phyloP scores from a whole-genome alignment of 2,329 filamentous ascomycete genomes.

The Akanthomyces lecanii region DNA sequence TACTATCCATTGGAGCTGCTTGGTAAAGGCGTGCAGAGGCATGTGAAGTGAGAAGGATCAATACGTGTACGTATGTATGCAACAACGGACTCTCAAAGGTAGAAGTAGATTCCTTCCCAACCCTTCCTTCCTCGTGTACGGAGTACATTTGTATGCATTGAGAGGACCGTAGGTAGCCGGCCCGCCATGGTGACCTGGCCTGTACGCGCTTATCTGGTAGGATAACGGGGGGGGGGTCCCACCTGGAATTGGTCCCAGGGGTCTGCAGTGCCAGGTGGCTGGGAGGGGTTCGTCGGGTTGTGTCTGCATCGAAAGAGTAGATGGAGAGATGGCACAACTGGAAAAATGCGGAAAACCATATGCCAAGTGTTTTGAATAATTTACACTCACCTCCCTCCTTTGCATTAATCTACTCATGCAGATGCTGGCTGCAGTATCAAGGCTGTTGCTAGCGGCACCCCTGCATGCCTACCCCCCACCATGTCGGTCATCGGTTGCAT shows the following conservation, averaged over 20 bases:
- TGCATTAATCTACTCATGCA: not conserved
- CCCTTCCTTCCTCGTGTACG: not conserved
- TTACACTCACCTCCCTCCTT: no score
- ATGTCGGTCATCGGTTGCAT: constrained; percentile 7
- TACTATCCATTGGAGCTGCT: not conserved
- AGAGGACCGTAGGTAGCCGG: no score
- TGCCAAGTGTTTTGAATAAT: not conserved
- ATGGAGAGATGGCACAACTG: no score
- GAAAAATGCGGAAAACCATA: not conserved
- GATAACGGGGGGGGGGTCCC: not conserved
- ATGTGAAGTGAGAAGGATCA: not conserved
- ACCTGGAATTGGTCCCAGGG: not conserved
- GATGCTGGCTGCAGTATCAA: not conserved
- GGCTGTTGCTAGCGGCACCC: not conserved
- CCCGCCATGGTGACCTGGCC: not conserved
- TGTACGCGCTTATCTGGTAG: constrained; percentile 4
- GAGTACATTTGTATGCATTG: no score
- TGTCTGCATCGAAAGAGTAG: not conserved
- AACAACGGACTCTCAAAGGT: no score
- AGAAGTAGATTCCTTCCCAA: not conserved
- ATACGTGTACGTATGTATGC: no score
- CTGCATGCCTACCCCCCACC: not conserved
- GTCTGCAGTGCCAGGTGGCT: not conserved
- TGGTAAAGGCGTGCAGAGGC: not conserved
- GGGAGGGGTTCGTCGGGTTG: not conserved